phyloP scores from a whole-genome alignment of 306 rosid species.

The Vachellia pachyceras region DNA sequence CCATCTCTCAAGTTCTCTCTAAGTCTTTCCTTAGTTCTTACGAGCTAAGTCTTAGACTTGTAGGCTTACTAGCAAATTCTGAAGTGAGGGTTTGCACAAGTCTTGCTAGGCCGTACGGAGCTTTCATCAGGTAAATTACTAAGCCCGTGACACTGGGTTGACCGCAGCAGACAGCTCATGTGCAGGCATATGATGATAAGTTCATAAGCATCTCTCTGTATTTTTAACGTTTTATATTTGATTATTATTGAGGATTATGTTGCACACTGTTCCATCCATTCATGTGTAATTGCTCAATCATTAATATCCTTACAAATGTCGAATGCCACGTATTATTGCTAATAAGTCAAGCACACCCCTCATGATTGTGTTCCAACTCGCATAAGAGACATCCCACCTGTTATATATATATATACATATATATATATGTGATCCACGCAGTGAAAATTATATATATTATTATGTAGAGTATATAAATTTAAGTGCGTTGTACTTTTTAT shows the following conservation, averaged over 20 bases:
- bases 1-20: too few relatives aligned
- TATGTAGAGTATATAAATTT: neutral
- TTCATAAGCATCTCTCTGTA: too few relatives aligned
- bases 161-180: conserved; percentile 7
- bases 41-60: too few relatives aligned
- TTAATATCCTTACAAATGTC: conserved; percentile 15
- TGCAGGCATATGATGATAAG: conserved; percentile 7
- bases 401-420: too few relatives aligned
- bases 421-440: neutral
- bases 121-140: too few relatives aligned
- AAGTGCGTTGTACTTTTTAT: too few relatives aligned
- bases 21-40: too few relatives aligned
- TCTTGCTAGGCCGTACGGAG: too few relatives aligned
- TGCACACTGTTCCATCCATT: neutral
- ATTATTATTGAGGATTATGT: neutral
- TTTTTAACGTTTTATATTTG: neutral
- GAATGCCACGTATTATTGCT: conserved; percentile 29
- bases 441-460: too few relatives aligned
- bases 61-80: too few relatives aligned
- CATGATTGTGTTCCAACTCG: conserved; percentile 24
- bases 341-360: conserved; percentile 31
- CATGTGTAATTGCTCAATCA: neutral
- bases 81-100: too few relatives aligned
- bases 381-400: neutral
- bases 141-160: neutral